Evolutionary conservation across 2,329 filamentous ascomycete species (phyloP), one percentile per base, ranked within the genome.

Genomic region (Penicillium sclerotigenum): DNA sequence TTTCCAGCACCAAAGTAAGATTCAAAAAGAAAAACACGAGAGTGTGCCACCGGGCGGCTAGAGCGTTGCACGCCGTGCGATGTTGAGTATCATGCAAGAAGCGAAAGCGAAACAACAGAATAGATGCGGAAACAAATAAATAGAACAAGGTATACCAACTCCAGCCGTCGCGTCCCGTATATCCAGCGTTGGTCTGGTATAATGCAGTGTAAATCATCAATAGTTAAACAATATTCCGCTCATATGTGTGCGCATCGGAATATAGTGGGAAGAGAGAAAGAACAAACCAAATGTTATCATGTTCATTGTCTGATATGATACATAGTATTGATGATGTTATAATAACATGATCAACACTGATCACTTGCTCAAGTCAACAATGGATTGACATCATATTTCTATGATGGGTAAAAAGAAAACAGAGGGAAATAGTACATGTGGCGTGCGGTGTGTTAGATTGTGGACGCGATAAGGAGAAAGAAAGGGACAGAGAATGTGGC

Each of bases 131-230:
- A 40, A 7, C 7, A 42, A 18, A 34, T 7, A n/a, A 13, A 33
- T n/a, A n/a, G n/a, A 46, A 49, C 36, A 45, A 46, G n/a, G 5
- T 31, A 41, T 40, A 45, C 28, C 20, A 60, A 62, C 59, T 33
- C 54, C 53, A 38, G 51, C 43, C 54, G 36, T 52, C 51, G 54
- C 56, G 54, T 56, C 49, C 38, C 61, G 48, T 63, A 24, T 63
- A 59, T 58, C 54, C 38, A 57, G 62, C 61, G 28, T 43, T 20
- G 41, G 54, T 42, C n/a, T 43, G 45, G 40, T 13, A 22, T 36
- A 33, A 57, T 57, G 53, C 57, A 56, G 41, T 48, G 40, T 43
- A 16, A 49, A 24, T 50, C 40, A 29, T 54, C 22, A 56, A 45
- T 47, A 37, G 41, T 24, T 4, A 43, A 48, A 34, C n/a, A 14